Percentiles rank a stretch among this genome's conserved stretches.
Evolutionary conservation across 2,329 filamentous ascomycete genomes (phyloP).

Genomic region (Fusarium temperatum): DNA sequence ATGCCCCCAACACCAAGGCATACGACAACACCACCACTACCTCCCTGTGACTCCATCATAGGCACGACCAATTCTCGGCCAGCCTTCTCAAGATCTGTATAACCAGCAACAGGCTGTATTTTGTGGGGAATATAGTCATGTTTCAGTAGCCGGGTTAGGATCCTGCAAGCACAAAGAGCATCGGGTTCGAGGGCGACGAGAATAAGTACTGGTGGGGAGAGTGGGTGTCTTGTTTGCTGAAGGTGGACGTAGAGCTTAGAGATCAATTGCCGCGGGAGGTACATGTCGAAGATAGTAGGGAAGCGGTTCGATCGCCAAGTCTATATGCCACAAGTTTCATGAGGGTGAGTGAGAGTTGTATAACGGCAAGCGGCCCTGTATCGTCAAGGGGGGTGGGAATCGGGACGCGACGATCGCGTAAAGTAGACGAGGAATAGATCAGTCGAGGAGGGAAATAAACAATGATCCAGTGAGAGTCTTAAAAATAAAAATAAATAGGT

Average conservation of each 20-base stretch:
- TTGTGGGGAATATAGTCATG: constrained; percentile 98
- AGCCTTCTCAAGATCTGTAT: constrained; percentile 84
- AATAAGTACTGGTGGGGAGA: constrained; percentile 89
- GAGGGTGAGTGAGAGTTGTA: constrained; percentile 21
- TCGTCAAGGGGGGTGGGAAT: constrained; percentile 11
- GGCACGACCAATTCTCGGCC: constrained; percentile 82
- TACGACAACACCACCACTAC: constrained; percentile 86
- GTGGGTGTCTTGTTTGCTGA: constrained; percentile 84
- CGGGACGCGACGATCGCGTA: constrained; percentile 34
- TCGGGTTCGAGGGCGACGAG: constrained; percentile 95
- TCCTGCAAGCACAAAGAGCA: constrained; percentile 93
- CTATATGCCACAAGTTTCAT: constrained; percentile 37
- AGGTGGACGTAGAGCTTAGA: constrained; percentile 93
- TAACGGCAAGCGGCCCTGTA: constrained; percentile 4
- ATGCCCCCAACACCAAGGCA: constrained; percentile 93
- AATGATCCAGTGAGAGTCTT: not conserved
- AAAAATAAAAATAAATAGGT: not conserved
- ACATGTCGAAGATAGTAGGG: constrained; percentile 68
- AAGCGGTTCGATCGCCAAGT: constrained; percentile 27
- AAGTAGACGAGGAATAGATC: constrained; percentile 17
- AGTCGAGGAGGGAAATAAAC: not conserved
- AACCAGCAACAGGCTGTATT: constrained; percentile 93
- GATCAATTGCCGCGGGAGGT: constrained; percentile 89
- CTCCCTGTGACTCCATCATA: constrained; percentile 86
- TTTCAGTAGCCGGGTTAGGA: constrained; percentile 91